Evolutionary conservation across 108 stramenopile genomes (phyloP).

Genomic region (Nannochloropsis oceanica): DNA sequence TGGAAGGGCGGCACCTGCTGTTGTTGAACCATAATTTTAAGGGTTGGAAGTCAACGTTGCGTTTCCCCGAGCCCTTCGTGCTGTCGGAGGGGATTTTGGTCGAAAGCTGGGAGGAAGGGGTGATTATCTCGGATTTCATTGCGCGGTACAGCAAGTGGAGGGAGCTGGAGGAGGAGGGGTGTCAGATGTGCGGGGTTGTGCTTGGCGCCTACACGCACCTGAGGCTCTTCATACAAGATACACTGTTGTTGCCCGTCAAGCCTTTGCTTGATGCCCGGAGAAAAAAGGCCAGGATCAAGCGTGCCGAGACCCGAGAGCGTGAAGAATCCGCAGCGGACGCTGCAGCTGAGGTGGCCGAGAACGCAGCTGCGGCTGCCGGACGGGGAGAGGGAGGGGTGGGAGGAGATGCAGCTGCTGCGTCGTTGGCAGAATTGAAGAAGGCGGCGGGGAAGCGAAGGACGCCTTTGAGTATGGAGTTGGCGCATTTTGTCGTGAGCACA

Average conservation of each 20-base stretch:
- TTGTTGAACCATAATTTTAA: constrained; percentile 53
- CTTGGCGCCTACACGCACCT: not conserved
- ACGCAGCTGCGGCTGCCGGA: not conserved
- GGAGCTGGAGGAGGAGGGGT: not conserved
- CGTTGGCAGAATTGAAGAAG: not conserved
- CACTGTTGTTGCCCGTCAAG: not conserved
- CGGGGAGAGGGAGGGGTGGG: not conserved
- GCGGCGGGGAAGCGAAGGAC: not conserved
- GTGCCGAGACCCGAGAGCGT: not conserved
- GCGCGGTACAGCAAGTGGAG: not conserved
- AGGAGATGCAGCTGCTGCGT: not conserved
- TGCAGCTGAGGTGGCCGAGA: not conserved
- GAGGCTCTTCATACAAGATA: not conserved
- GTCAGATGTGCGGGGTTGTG: not conserved
- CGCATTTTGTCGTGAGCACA: constrained; percentile 48
- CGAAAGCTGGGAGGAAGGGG: constrained; percentile 37
- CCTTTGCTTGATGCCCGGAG: not conserved
- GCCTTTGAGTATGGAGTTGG: not conserved
- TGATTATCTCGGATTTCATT: constrained; percentile 19
- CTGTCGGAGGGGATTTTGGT: constrained; percentile 10
- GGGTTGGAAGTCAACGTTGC: constrained; percentile 33
- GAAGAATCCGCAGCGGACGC: not conserved
- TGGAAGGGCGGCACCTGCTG: constrained; percentile 57
- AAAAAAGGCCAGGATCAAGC: not conserved
- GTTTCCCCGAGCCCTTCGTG: constrained; percentile 7